These are phyloP conservation scores for Raffaelea deltoideospora DNA, from an alignment of 2,329 filamentous ascomycete species.

Conservation along the genomic window DNA sequence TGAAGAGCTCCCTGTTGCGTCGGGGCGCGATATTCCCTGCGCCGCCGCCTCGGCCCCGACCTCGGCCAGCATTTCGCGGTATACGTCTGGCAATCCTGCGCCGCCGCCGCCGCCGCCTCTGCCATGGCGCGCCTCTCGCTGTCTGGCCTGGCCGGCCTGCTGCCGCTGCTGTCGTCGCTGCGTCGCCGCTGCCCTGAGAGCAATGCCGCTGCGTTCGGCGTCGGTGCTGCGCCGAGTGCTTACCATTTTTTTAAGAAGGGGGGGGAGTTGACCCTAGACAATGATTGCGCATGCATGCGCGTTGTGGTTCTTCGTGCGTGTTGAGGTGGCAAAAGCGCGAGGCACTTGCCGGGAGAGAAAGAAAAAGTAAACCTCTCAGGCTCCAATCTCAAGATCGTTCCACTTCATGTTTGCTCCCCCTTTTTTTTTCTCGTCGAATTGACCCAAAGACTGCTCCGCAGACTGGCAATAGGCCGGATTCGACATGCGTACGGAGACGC, in stretches of 20 bases:
- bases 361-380: no score
- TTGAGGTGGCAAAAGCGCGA: no score
- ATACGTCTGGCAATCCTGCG: constrained; percentile 3
- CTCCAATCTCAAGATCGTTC: no score
- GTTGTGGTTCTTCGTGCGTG: no score
- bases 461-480: no score
- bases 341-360: no score
- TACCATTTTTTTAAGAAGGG: constrained; percentile 3
- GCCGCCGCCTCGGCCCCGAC: constrained; percentile 9
- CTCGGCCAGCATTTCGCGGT: constrained; percentile 10
- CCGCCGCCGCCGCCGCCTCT: not conserved
- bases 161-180: constrained; percentile 3
- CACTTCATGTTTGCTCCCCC: no score
- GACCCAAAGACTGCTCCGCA: no score
- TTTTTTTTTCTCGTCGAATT: not conserved
- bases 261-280: no score
- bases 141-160: not conserved
- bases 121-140: not conserved
- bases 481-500: no score
- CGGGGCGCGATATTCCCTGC: not conserved
- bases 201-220: constrained; percentile 2
- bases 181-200: constrained; percentile 3
- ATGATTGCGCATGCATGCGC: no score
- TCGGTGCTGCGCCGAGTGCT: constrained; percentile 3
- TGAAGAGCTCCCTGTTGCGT: not conserved